Evolutionary conservation across 1,139 yeast genomes (phyloP).

Genomic region (Taphrina confusa): DNA sequence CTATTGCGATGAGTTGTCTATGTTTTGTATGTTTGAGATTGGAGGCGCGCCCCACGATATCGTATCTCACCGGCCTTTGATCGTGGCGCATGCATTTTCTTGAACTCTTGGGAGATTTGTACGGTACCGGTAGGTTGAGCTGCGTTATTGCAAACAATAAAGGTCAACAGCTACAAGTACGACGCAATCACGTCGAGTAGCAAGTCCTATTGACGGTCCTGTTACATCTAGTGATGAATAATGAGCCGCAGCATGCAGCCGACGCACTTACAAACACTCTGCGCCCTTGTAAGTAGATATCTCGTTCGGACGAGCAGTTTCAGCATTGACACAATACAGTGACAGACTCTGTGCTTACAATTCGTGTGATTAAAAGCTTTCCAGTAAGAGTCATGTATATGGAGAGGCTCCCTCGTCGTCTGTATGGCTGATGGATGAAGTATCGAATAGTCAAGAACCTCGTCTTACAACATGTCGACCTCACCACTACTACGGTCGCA

Average conservation of each 20-base stretch:
- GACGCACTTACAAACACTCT: constrained; percentile 19
- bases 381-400: constrained; percentile 47
- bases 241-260: background rate
- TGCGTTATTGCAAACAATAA: no score
- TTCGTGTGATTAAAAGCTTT: constrained; percentile 85
- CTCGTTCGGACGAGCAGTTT: background rate
- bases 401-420: background rate
- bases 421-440: background rate
- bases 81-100: no score
- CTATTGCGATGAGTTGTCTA: no score
- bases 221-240: no score
- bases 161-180: no score
- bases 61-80: constrained; percentile 13
- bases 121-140: no score
- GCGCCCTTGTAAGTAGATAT: background rate
- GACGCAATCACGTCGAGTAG: no score
- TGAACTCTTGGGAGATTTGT: no score
- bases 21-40: no score
- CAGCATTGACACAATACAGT: constrained; percentile 36
- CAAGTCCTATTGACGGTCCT: no score
- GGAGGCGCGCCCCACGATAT: no score
- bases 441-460: constrained; percentile 86
- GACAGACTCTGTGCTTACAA: constrained; percentile 72
- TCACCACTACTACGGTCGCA: constrained; percentile 66
- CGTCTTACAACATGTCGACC: constrained; percentile 69